Percentiles rank a stretch among this genome's conserved stretches.
Conservation (phyloP, 2,329 filamentous ascomycete species). For the Botrytis aclada region DNA sequence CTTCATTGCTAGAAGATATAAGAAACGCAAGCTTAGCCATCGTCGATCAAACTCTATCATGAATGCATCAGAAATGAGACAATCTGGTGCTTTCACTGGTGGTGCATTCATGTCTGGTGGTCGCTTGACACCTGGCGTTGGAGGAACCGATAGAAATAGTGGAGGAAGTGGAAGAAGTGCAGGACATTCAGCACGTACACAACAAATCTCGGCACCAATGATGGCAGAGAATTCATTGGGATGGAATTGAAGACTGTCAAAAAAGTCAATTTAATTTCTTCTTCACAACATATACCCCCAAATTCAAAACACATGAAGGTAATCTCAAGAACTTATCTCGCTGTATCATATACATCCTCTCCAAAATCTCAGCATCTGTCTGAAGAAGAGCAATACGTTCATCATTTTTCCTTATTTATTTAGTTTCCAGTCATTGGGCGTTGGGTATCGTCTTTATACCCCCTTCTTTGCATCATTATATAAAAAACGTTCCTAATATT, state of each 20-base stretch:
- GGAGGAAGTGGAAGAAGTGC: slow-evolving; percentile 51
- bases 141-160: slow-evolving; percentile 46
- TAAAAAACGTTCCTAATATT: slow-evolving; percentile 30
- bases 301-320: slow-evolving; percentile 19
- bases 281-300: slow-evolving; percentile 29
- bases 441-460: slow-evolving; percentile 35
- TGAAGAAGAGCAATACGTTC: slow-evolving; percentile 27
- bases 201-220: slow-evolving; percentile 69
- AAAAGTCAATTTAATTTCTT: slow-evolving; percentile 23
- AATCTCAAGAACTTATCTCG: slow-evolving; percentile 20
- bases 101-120: slow-evolving; percentile 44
- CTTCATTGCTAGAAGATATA: slow-evolving; percentile 69
- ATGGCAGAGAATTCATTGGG: slow-evolving; percentile 76
- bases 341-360: slow-evolving; percentile 31
- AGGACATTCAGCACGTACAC: slow-evolving; percentile 52
- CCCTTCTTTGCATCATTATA: slow-evolving; percentile 31
- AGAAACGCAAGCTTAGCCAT: slow-evolving; percentile 61
- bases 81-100: slow-evolving; percentile 49
- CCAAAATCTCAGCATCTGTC: slow-evolving; percentile 24
- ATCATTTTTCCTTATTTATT: slow-evolving; percentile 31
- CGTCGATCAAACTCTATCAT: slow-evolving; percentile 58
- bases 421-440: slow-evolving; percentile 36
- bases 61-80: slow-evolving; percentile 49
- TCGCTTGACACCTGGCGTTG: slow-evolving; percentile 39
- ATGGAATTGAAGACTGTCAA: slow-evolving; percentile 57